Base-by-base conservation (phyloP, 208 protist species). In the Hexamita inflata region DNA sequence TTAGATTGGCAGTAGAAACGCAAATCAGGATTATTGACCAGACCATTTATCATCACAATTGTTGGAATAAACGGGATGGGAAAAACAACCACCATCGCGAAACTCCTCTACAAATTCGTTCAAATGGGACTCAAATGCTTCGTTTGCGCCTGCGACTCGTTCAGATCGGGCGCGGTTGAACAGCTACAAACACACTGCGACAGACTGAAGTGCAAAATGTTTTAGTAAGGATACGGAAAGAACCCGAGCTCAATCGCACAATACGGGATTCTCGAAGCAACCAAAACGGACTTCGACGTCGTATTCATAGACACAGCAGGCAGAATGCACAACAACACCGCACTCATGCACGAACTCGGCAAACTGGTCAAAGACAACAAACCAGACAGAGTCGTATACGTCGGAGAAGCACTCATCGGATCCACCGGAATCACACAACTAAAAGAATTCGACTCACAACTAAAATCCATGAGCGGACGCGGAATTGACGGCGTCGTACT, bases 11-110 rank as follows among this genome's bases (percentile, higher is more conserved):
- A n/a, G 26, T 15, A 66, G 60, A 30, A 66, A 38, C 60, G 60
- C 34, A 15, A 13, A 40, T 15, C 60, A 15, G 60, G 60, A 38
- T 19, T 38, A 66, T 30, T 15, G 26, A 38, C 60, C 15, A 78
- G 88, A 42, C 93, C 94, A 2, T 98, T 94, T 85, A 85, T 89
- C 0, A 96, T 99, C 61, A 88, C 93, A 29, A 91, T 99, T 29
- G 91, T 91, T 75, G 96, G 96, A 58, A 95, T 99, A n/a, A 99
- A 99, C 82, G 96, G 96, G 49, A 94, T 99, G 0, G 96, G 96
- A 42, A 99, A 99, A 86, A 95, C 90, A 1, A 81, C 78, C 26
- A 73, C 60, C 15, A 41, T 81, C 0, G 81, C 82, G 26, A 80
- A 82, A 49, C 89, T 97, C 59, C 84, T 88, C 26, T 96, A 90